These are phyloP conservation scores for Carex myosuroides DNA, from an alignment of 176 grass and related monocot species.

Conservation along the genomic window DNA sequence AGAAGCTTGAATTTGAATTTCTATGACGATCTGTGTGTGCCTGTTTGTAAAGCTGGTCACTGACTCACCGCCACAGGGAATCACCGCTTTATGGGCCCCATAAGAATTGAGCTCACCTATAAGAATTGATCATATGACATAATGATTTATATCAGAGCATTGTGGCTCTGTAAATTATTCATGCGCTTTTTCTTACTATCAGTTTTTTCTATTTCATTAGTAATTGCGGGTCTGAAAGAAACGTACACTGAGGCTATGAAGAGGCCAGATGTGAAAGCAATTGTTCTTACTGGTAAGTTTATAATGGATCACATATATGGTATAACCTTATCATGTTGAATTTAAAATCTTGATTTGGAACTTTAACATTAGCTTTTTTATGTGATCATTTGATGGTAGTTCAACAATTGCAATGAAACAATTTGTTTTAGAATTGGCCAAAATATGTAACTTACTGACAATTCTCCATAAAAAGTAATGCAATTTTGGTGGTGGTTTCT, in stretches of 20 bases:
- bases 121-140: not conserved
- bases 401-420: not conserved
- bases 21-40: not conserved
- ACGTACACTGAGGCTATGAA: conserved; percentile 60
- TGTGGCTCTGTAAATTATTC: not conserved
- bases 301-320: not conserved
- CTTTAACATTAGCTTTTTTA: not conserved
- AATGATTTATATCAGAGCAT: not conserved
- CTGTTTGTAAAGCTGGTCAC: not conserved
- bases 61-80: not conserved
- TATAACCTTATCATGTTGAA: not conserved
- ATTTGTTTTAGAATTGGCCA: not conserved
- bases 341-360: not conserved
- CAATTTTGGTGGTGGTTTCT: not conserved
- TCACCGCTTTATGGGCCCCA: not conserved
- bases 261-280: conserved; percentile 72
- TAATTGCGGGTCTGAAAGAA: conserved; percentile 76
- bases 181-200: conserved; percentile 4
- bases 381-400: not conserved
- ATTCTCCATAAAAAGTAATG: not conserved
- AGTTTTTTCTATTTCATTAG: conserved; percentile 22
- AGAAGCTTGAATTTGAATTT: not conserved
- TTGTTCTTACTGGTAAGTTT: conserved; percentile 77
- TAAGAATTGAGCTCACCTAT: not conserved
- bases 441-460: not conserved